Evolutionary conservation across 2,329 filamentous ascomycete genomes (phyloP), one percentile per base, ranked within the genome.

Genomic region (Boeremia lycopersici): DNA sequence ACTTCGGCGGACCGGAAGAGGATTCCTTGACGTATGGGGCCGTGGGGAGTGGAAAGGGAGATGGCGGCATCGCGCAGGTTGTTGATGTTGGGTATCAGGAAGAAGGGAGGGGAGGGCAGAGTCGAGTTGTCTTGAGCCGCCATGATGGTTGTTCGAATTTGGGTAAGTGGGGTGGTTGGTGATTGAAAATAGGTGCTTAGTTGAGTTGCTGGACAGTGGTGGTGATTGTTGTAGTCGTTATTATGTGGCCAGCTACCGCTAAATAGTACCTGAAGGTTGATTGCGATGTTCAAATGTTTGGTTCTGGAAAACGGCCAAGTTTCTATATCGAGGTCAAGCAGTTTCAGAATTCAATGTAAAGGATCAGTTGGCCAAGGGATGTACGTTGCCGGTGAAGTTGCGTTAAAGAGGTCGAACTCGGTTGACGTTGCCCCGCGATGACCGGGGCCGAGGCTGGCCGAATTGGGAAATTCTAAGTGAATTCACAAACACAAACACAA

Each of bases 1-100:
- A 88, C 85, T 61, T 91, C 88, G 2, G 87, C 89, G 43, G 86
- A 86, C 52, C 90, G 86, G 75, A 85, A 93, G 53, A 89, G 76
- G 28, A 86, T 66, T 29, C 80, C 79, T 19, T 76, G 76, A 25
- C 82, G 81, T 56, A 89, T 54, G 70, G 42, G 47, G 72, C 75
- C 68, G 72, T 76, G 46, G 50, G 64, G 9, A 1, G 68, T 66
- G 12, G 52, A 43, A 8, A 73, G 59, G 26, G 62, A 56, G 51
- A 69, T 50, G 46, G 68, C 64, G 25, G 71, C 62, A 43, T 74
- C 71, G 44, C 74, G 72, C 23, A 77, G 61, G 56, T 76, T 77
- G 57, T 62, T 48, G 48, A 76, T 62, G 48, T 70, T 68, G 34
- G 68, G 62, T 48, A 74, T 53, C 23, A 45, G 31, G 59, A 67